These are phyloP conservation scores for Alectoria sarmentosa DNA, from an alignment of 495 filamentous ascomycete species.

Conservation along the genomic window DNA sequence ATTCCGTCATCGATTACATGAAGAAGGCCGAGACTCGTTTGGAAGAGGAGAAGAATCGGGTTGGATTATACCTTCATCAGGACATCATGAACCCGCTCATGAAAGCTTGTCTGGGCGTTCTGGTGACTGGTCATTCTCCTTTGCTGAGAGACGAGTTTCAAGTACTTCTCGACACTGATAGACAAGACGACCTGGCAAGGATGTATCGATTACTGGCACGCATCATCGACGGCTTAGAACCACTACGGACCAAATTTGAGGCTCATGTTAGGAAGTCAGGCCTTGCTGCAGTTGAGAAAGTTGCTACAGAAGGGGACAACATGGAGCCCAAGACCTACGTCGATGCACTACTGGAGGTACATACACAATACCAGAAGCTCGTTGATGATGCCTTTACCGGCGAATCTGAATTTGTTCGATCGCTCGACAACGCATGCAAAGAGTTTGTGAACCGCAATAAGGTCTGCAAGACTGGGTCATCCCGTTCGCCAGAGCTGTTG, in stretches of 20 bases:
- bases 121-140: slow-evolving; percentile 79
- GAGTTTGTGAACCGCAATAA: slow-evolving; percentile 98
- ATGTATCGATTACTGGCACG: slow-evolving; percentile 93
- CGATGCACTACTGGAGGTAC: slow-evolving; percentile 87
- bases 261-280: slow-evolving; percentile 87
- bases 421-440: slow-evolving; percentile 92
- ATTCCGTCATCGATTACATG: slow-evolving; percentile 99
- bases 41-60: slow-evolving; percentile 89
- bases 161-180: slow-evolving; percentile 86
- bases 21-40: slow-evolving; percentile 96
- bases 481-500: slow-evolving; percentile 86
- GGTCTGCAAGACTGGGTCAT: slow-evolving; percentile 85
- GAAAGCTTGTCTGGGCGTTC: slow-evolving; percentile 77
- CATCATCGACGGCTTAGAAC: slow-evolving; percentile 89
- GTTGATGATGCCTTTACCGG: slow-evolving; percentile 91
- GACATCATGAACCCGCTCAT: slow-evolving; percentile 81
- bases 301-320: slow-evolving; percentile 79
- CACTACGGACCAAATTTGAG: slow-evolving; percentile 82
- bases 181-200: slow-evolving; percentile 86
- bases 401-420: slow-evolving; percentile 94
- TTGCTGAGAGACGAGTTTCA: slow-evolving; percentile 95
- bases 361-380: slow-evolving; percentile 83
- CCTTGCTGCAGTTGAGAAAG: slow-evolving; percentile 80
- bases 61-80: slow-evolving; percentile 81
- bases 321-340: slow-evolving; percentile 96